Evolutionary conservation across 2,329 filamentous ascomycete species (phyloP).

Genomic region (Verticillium alfalfae): DNA sequence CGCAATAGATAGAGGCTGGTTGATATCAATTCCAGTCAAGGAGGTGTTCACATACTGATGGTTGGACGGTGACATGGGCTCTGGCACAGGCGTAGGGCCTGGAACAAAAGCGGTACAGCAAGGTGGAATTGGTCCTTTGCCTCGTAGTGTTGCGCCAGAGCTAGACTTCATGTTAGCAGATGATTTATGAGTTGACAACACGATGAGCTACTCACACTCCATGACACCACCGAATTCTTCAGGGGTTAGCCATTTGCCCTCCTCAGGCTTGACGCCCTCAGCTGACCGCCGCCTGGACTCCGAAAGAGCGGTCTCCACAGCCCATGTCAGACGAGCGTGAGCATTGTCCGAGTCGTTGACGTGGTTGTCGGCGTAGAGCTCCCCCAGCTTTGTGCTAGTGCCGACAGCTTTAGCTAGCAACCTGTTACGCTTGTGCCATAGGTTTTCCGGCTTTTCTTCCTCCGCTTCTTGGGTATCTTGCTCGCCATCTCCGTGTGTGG

Average conservation of each 20-base stretch:
- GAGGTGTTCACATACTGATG: slow-evolving; percentile 53
- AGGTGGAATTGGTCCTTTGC: slow-evolving; percentile 70
- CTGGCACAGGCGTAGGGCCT: slow-evolving; percentile 66
- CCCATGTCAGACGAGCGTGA: slow-evolving; percentile 71
- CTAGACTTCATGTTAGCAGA: slow-evolving; percentile 31
- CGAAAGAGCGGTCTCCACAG: slow-evolving; percentile 71
- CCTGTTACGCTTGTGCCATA: slow-evolving; percentile 56
- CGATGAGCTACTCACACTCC: slow-evolving; percentile 47
- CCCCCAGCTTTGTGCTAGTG: slow-evolving; percentile 77
- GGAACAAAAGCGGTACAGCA: slow-evolving; percentile 79
- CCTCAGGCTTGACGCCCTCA: slow-evolving; percentile 64
- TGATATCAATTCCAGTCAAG: background rate
- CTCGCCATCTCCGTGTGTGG: slow-evolving; percentile 6
- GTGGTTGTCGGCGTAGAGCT: slow-evolving; percentile 73
- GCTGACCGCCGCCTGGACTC: slow-evolving; percentile 65
- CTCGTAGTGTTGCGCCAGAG: slow-evolving; percentile 73
- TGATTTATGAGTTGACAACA: background rate
- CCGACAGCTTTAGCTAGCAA: slow-evolving; percentile 69
- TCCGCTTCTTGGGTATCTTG: slow-evolving; percentile 12
- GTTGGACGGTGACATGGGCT: slow-evolving; percentile 71
- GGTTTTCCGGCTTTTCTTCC: slow-evolving; percentile 34
- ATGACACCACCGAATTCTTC: slow-evolving; percentile 69
- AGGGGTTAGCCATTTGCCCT: slow-evolving; percentile 64
- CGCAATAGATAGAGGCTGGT: background rate
- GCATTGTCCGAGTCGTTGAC: slow-evolving; percentile 69